Evolutionary conservation across 139 green algal genomes (phyloP).

Genomic region (Nannochloris sp.): DNA sequence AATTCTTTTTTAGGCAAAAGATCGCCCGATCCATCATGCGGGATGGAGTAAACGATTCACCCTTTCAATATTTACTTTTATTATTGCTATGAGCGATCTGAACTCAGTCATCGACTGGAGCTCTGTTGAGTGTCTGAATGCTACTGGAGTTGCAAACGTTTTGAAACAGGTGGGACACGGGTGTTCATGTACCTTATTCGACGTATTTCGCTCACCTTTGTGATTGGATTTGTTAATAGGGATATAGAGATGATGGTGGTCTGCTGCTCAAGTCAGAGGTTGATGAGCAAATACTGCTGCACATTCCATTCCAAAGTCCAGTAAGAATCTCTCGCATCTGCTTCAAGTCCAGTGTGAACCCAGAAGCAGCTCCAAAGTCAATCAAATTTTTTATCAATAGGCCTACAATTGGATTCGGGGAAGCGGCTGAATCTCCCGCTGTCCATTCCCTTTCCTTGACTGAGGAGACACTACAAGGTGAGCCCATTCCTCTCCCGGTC

Average conservation of each 20-base stretch:
- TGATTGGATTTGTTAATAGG: conserved; percentile 26
- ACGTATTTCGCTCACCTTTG: background rate
- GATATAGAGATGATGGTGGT: conserved; percentile 62
- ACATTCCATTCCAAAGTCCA: conserved; percentile 67
- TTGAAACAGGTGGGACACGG: conserved; percentile 44
- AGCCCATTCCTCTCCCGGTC: conserved; percentile 44
- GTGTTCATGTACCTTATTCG: background rate
- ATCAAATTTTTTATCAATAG: conserved; percentile 53
- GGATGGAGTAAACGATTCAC: no score
- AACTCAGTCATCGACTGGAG: conserved; percentile 60
- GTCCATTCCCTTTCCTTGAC: background rate
- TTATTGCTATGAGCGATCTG: conserved; percentile 43
- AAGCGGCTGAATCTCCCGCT: conserved; percentile 32
- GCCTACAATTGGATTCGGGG: conserved; percentile 35
- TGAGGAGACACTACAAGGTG: conserved; percentile 31
- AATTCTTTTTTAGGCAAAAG: no score
- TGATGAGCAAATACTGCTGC: conserved; percentile 81
- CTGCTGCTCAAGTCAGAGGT: conserved; percentile 70
- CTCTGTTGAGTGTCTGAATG: conserved; percentile 61
- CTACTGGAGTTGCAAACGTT: conserved; percentile 41
- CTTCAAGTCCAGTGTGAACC: conserved; percentile 45
- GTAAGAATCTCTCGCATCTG: conserved; percentile 58
- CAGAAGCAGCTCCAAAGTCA: conserved; percentile 38
- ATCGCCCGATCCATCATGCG: no score
- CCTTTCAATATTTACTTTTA: no score